These are phyloP conservation scores for Pisolithus orientalis DNA, from an alignment of 768 basidiomycete genomes.

Conservation along the genomic window DNA sequence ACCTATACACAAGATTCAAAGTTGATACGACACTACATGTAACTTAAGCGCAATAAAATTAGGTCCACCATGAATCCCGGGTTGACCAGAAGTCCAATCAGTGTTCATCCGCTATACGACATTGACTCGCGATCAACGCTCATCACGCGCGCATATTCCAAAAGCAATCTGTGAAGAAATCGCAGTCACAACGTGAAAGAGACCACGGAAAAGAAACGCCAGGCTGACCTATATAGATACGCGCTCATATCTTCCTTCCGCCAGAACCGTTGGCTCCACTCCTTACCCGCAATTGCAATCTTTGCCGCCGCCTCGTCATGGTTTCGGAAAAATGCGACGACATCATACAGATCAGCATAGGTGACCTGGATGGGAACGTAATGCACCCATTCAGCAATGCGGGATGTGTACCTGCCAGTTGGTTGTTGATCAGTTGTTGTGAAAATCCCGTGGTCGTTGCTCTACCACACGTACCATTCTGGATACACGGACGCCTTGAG, in stretches of 20 bases:
- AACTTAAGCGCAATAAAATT: too few species aligned
- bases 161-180: slow-evolving; percentile 30
- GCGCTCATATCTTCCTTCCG: slow-evolving; percentile 49
- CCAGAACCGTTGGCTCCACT: slow-evolving; percentile 50
- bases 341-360: slow-evolving; percentile 59
- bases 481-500: slow-evolving; percentile 44
- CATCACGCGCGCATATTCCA: slow-evolving; percentile 48
- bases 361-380: slow-evolving; percentile 60
- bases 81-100: neutral
- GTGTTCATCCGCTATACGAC: slow-evolving; percentile 17
- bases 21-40: too few species aligned
- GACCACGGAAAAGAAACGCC: too few species aligned
- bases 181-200: too few species aligned
- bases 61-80: neutral
- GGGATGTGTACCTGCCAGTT: slow-evolving; percentile 42
- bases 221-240: slow-evolving; percentile 44
- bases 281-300: slow-evolving; percentile 45
- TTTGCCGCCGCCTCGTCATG: slow-evolving; percentile 51
- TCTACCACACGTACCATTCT: slow-evolving; percentile 46
- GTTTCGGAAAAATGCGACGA: slow-evolving; percentile 60
- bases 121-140: slow-evolving; percentile 36
- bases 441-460: slow-evolving; percentile 22
- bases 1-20: too few species aligned
- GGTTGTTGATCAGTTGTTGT: neutral
- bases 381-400: slow-evolving; percentile 58